These are phyloP conservation scores for Penicillium cinerascens DNA, from an alignment of 495 filamentous ascomycete genomes.

Conservation along the genomic window DNA sequence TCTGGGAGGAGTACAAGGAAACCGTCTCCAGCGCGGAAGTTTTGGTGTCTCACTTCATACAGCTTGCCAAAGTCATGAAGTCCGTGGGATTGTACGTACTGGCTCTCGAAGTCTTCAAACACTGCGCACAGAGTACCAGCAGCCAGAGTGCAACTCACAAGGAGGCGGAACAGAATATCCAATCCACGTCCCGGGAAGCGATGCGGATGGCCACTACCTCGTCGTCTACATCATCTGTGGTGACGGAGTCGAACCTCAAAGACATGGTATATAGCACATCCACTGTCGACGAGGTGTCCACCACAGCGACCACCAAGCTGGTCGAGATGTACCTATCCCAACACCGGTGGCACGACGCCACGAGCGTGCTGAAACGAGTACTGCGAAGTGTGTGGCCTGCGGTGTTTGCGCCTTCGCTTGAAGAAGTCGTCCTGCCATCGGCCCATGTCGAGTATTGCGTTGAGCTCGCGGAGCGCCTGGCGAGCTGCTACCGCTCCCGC, in stretches of 20 bases:
- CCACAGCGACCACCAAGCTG: slow-evolving; percentile 14
- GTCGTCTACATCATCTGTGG: slow-evolving; percentile 2
- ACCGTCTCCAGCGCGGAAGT: slow-evolving; percentile 12
- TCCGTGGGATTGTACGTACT: slow-evolving; percentile 14
- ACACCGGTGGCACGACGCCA: slow-evolving; percentile 24
- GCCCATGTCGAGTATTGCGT: slow-evolving; percentile 17
- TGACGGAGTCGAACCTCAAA: slow-evolving; percentile 18
- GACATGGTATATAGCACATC: slow-evolving; percentile 22
- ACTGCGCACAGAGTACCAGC: slow-evolving; percentile 13
- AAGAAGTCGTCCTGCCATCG: slow-evolving; percentile 18
- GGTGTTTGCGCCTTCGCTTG: slow-evolving; percentile 15
- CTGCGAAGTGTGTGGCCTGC: slow-evolving; percentile 19
- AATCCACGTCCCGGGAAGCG: slow-evolving; percentile 9
- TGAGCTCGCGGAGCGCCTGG: slow-evolving; percentile 15
- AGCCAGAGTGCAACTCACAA: slow-evolving; percentile 17
- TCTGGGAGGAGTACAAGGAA: slow-evolving; percentile 24
- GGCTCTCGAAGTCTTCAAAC: slow-evolving; percentile 20
- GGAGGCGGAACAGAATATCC: slow-evolving; percentile 15
- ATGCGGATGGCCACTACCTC: slow-evolving; percentile 1
- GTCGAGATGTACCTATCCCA: slow-evolving; percentile 22
- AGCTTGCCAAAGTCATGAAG: slow-evolving; percentile 24
- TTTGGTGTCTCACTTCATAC: slow-evolving; percentile 12
- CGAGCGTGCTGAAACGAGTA: slow-evolving; percentile 15
- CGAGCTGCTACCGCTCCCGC: slow-evolving; percentile 23
- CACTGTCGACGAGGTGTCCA: slow-evolving; percentile 15